These are phyloP conservation scores for Xylariaceae sp. DNA, from an alignment of 2,329 filamentous ascomycete species.

Conservation along the genomic window DNA sequence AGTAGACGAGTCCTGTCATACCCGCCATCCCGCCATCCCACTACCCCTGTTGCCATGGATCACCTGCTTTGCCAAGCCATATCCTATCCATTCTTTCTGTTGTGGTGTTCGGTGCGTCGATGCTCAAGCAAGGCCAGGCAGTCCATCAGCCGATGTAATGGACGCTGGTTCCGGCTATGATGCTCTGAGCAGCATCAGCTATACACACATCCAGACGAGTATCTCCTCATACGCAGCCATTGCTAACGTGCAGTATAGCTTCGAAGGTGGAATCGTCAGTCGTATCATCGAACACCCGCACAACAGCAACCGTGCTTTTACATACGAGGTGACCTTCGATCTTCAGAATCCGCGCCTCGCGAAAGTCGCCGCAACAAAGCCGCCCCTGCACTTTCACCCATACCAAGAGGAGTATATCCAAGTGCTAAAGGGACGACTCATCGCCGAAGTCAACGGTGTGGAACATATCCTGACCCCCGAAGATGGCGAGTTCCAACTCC, in stretches of 20 bases:
- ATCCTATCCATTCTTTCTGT: neutral
- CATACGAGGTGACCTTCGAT: slow-evolving; percentile 28
- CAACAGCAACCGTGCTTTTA: slow-evolving; percentile 23
- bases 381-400: slow-evolving; percentile 33
- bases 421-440: slow-evolving; percentile 28
- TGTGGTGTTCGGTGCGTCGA: neutral
- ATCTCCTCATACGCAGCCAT: neutral
- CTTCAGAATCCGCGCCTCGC: slow-evolving; percentile 25
- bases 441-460: slow-evolving; percentile 28
- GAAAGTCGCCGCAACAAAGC: slow-evolving; percentile 26
- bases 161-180: neutral
- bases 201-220: neutral
- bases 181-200: neutral
- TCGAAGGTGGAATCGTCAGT: slow-evolving; percentile 27
- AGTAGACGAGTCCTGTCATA: slow-evolving; percentile 6
- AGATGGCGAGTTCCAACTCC: slow-evolving; percentile 24
- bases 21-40: neutral
- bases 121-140: neutral
- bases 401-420: slow-evolving; percentile 32
- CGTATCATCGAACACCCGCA: slow-evolving; percentile 25
- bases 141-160: neutral
- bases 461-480: slow-evolving; percentile 22
- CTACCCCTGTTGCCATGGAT: neutral
- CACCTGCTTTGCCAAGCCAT: neutral
- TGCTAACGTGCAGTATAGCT: slow-evolving; percentile 15